phyloP scores from a whole-genome alignment of 2,329 filamentous ascomycete species.

The Penicillium sp. region DNA sequence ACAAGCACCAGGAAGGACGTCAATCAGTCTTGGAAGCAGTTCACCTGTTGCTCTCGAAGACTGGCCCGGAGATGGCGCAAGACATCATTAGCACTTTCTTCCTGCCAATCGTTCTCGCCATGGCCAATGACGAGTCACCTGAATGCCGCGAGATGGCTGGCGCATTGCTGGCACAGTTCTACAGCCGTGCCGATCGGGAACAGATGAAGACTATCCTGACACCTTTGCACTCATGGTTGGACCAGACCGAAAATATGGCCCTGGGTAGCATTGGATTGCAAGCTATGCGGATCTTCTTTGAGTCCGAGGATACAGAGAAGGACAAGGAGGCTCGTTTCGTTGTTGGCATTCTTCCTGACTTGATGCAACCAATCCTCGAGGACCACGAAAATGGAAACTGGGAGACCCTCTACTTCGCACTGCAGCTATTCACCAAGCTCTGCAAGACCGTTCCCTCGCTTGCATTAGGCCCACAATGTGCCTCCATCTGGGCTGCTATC shows the following conservation, averaged over 20 bases:
- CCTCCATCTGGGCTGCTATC: slow-evolving; percentile 70
- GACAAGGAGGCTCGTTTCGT: slow-evolving; percentile 69
- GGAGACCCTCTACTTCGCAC: slow-evolving; percentile 72
- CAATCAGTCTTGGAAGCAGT: slow-evolving; percentile 92
- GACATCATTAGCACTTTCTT: slow-evolving; percentile 81
- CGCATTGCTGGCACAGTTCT: slow-evolving; percentile 76
- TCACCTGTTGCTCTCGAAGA: slow-evolving; percentile 81
- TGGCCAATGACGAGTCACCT: slow-evolving; percentile 84
- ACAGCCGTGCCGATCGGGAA: slow-evolving; percentile 74
- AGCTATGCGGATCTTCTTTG: slow-evolving; percentile 80
- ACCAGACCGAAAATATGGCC: slow-evolving; percentile 69
- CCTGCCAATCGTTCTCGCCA: slow-evolving; percentile 78
- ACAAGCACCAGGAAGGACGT: slow-evolving; percentile 82
- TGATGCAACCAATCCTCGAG: slow-evolving; percentile 54
- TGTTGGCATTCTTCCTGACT: slow-evolving; percentile 53
- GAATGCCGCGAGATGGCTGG: slow-evolving; percentile 83
- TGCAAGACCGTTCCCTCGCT: slow-evolving; percentile 65
- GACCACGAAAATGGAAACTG: slow-evolving; percentile 56
- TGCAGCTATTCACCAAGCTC: slow-evolving; percentile 69
- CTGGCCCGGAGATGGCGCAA: slow-evolving; percentile 77
- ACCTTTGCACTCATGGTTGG: slow-evolving; percentile 73
- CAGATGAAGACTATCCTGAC: slow-evolving; percentile 68
- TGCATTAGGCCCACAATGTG: slow-evolving; percentile 61
- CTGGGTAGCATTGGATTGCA: slow-evolving; percentile 75
- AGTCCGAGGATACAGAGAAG: slow-evolving; percentile 64